Evolutionary conservation across 192 early-diverging fungal species (phyloP).

Genomic region (Coemansia sp.): DNA sequence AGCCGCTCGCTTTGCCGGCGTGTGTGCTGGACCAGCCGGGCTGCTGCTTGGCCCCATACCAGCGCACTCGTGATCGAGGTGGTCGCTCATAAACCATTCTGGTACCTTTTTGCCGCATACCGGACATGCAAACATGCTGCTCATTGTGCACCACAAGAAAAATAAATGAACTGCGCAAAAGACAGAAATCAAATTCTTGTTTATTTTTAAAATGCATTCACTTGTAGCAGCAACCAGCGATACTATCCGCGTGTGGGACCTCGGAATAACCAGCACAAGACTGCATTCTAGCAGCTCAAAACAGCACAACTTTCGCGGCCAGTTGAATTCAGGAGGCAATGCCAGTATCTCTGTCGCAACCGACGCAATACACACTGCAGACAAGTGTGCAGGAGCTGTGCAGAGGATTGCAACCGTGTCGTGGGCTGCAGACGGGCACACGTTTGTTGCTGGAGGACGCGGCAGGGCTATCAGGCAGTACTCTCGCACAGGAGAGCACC

Average conservation of each 20-base stretch:
- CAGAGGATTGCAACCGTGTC: constrained; percentile 21
- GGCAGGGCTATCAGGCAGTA: constrained; percentile 32
- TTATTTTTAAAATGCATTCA: constrained; percentile 11
- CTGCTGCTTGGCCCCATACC: constrained; percentile 7
- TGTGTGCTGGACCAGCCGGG: not conserved
- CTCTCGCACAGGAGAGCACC: constrained; percentile 16
- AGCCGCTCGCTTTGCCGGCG: constrained; percentile 8
- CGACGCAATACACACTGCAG: not conserved
- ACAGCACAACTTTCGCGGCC: not conserved
- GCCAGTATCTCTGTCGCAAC: not conserved
- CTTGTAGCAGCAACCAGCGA: constrained; percentile 43
- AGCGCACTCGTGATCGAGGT: constrained; percentile 43
- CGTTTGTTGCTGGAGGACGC: constrained; percentile 32
- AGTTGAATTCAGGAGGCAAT: not conserved
- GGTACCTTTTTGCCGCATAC: constrained; percentile 38
- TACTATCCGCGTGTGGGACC: constrained; percentile 40
- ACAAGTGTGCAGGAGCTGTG: constrained; percentile 5
- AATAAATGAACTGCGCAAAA: not conserved
- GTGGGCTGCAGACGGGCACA: constrained; percentile 32
- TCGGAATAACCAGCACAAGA: constrained; percentile 9
- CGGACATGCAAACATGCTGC: constrained; percentile 39
- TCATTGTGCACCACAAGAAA: not conserved
- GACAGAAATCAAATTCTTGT: not conserved
- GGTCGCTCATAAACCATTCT: constrained; percentile 49
- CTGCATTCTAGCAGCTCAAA: not conserved